These are phyloP conservation scores for Epichloe hybrida DNA, from an alignment of 2,329 filamentous ascomycete species.

Conservation along the genomic window DNA sequence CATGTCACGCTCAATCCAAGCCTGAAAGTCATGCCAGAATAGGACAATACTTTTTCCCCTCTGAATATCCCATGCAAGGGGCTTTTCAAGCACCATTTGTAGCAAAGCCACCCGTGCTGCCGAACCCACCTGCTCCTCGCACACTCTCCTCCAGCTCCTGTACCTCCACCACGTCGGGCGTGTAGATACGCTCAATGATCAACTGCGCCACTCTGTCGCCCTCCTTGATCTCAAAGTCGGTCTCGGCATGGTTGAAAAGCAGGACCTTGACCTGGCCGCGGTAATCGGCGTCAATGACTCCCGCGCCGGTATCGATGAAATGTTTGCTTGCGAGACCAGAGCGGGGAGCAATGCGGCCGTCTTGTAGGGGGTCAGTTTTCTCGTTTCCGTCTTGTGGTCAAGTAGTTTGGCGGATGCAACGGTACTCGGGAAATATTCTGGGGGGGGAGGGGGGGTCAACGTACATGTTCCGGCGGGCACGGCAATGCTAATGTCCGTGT, in stretches of 20 bases:
- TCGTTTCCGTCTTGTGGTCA: no score
- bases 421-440: no score
- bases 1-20: no score
- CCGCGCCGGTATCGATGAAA: slow-evolving; percentile 90
- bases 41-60: no score
- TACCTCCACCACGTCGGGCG: slow-evolving; percentile 83
- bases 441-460: slow-evolving; percentile 16
- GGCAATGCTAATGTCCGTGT: slow-evolving; percentile 83
- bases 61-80: background rate
- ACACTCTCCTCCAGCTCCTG: slow-evolving; percentile 81
- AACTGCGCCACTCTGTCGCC: slow-evolving; percentile 91
- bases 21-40: no score
- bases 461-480: slow-evolving; percentile 81
- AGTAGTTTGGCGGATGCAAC: no score
- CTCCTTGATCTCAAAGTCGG: slow-evolving; percentile 66
- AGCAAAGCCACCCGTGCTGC: slow-evolving; percentile 54
- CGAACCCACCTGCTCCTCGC: slow-evolving; percentile 79
- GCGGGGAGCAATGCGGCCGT: slow-evolving; percentile 79
- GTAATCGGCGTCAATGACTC: slow-evolving; percentile 97
- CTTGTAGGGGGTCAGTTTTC: slow-evolving; percentile 26
- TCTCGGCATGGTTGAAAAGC: slow-evolving; percentile 81
- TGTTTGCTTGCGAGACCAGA: slow-evolving; percentile 88
- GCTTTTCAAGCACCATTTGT: background rate
- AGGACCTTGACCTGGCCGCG: slow-evolving; percentile 87
- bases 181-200: slow-evolving; percentile 86